Conservation (phyloP, 2,329 filamentous ascomycete genomes). For the Colletotrichum kahawae region DNA sequence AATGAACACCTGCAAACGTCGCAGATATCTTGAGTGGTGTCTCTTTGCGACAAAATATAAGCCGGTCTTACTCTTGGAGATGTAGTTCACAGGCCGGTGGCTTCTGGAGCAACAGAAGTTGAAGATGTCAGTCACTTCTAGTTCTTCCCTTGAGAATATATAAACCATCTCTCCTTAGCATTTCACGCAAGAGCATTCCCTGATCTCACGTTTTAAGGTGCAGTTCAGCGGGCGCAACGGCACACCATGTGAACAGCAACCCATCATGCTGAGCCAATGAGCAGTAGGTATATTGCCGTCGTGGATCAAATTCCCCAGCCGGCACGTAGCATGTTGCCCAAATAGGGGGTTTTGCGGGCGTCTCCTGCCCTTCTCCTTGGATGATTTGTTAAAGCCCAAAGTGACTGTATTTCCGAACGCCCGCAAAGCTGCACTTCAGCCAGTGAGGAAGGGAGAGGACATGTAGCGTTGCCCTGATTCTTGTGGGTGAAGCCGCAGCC, state of each 20-base stretch:
- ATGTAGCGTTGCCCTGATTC: neutral
- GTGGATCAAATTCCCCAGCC: neutral
- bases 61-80: too few species aligned
- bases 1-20: rapidly evolving
- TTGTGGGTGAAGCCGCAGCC: neutral
- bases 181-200: neutral
- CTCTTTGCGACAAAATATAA: neutral
- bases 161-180: too few species aligned
- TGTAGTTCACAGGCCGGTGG: too few species aligned
- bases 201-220: neutral
- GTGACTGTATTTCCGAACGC: rapidly evolving
- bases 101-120: neutral
- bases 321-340: rapidly evolving
- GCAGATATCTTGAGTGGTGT: neutral
- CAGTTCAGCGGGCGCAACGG: neutral
- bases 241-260: too few species aligned
- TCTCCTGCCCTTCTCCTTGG: rapidly evolving
- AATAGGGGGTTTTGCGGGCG: neutral
- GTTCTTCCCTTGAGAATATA: neutral
- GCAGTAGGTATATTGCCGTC: too few species aligned
- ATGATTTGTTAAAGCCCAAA: neutral
- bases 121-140: neutral
- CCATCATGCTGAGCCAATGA: neutral
- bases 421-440: neutral
- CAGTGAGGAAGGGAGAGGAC: neutral